Conservation (phyloP, 1,139 yeast genomes). For the Lodderomyces jiufengensis region DNA sequence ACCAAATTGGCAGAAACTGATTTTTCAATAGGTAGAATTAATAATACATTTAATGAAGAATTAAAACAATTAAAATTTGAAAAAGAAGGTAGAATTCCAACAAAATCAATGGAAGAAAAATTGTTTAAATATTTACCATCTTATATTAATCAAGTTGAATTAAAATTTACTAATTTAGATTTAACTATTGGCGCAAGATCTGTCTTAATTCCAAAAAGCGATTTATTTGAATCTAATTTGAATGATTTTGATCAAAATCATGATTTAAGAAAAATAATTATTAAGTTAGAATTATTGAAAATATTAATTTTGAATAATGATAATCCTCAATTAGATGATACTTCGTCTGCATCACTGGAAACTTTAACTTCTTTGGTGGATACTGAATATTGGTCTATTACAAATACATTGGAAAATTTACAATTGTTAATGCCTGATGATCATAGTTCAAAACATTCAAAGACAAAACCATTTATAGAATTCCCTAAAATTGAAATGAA, state of each 20-base stretch:
- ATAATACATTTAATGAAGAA: slow-evolving; percentile 26
- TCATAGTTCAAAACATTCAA: slow-evolving; percentile 5
- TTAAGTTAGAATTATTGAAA: slow-evolving; percentile 9
- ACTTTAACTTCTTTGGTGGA: slow-evolving; percentile 10
- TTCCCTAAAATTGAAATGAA: slow-evolving; percentile 10
- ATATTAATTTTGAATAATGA: slow-evolving; percentile 7
- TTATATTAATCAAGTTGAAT: slow-evolving; percentile 40
- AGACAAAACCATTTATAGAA: slow-evolving; percentile 6
- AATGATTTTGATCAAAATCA: slow-evolving; percentile 37
- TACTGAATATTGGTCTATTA: slow-evolving; percentile 11
- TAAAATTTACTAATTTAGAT: slow-evolving; percentile 29
- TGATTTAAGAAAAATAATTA: slow-evolving; percentile 28
- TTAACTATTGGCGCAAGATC: slow-evolving; percentile 58
- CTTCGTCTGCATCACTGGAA: slow-evolving; percentile 11
- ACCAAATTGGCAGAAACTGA: slow-evolving; percentile 25
- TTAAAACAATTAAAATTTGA: slow-evolving; percentile 16
- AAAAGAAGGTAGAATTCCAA: background rate
- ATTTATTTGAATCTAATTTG: slow-evolving; percentile 26
- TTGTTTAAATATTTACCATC: slow-evolving; percentile 43
- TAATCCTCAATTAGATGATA: slow-evolving; percentile 4
- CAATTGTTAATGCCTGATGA: slow-evolving; percentile 9
- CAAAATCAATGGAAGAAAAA: slow-evolving; percentile 14
- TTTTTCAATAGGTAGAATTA: slow-evolving; percentile 29
- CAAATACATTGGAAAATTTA: slow-evolving; percentile 9
- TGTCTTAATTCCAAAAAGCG: slow-evolving; percentile 47